phyloP scores from a whole-genome alignment of 305 asterid species.

The Fraxinus dipetala region DNA sequence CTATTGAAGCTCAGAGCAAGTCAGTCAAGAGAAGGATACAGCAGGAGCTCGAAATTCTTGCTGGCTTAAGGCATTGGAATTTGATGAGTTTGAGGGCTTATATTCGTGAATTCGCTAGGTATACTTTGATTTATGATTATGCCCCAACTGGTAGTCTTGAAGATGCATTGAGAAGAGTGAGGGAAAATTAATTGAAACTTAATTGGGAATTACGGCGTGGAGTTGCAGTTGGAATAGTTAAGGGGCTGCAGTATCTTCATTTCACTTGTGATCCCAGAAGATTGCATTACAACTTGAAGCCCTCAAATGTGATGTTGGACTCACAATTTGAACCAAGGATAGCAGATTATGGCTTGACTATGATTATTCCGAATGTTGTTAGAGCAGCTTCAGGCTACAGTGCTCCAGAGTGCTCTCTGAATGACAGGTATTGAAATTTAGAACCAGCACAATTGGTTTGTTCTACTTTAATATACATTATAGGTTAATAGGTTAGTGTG shows the following conservation, averaged over 20 bases:
- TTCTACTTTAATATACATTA: neutral
- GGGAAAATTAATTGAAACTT: slow-evolving; percentile 60
- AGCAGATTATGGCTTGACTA: slow-evolving; percentile 74
- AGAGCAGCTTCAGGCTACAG: slow-evolving; percentile 51
- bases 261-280: slow-evolving; percentile 61
- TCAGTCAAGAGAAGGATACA: slow-evolving; percentile 49
- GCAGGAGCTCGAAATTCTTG: slow-evolving; percentile 62
- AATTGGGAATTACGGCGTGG: slow-evolving; percentile 75
- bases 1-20: slow-evolving; percentile 39
- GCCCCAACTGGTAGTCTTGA: slow-evolving; percentile 70
- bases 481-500: neutral
- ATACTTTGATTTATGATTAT: slow-evolving; percentile 65
- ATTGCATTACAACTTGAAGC: slow-evolving; percentile 78
- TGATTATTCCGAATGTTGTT: slow-evolving; percentile 49
- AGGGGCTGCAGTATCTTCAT: slow-evolving; percentile 79
- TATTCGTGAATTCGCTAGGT: slow-evolving; percentile 50
- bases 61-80: slow-evolving; percentile 69
- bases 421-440: slow-evolving; percentile 51
- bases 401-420: slow-evolving; percentile 76
- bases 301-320: slow-evolving; percentile 77
- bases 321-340: slow-evolving; percentile 67
- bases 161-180: slow-evolving; percentile 62
- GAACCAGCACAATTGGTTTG: neutral
- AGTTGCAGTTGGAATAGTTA: slow-evolving; percentile 77
- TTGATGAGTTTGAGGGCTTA: slow-evolving; percentile 89